These are phyloP conservation scores for Globisporangium irregulare DNA, from an alignment of 352 stramenopile species.

Conservation along the genomic window DNA sequence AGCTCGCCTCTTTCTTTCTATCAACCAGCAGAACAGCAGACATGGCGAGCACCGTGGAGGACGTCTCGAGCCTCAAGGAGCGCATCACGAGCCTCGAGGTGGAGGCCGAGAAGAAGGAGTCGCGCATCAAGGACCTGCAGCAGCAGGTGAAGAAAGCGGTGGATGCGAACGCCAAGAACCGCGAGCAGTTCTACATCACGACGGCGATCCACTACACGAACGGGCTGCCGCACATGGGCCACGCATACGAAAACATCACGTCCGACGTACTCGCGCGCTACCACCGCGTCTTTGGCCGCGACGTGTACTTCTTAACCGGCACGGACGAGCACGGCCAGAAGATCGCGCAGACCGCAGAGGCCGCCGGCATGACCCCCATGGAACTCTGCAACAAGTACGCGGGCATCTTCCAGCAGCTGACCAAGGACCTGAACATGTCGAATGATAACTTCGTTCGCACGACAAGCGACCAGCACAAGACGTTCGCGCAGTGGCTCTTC, in stretches of 20 bases:
- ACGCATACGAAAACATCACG: constrained; percentile 98
- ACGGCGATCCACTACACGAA: constrained; percentile 99
- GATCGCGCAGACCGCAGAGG: constrained; percentile 96
- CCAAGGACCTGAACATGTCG: constrained; percentile 83
- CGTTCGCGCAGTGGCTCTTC: constrained; percentile 95
- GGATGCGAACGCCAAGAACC: constrained; percentile 33
- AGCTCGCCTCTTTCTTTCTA: neutral
- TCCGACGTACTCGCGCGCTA: constrained; percentile 97
- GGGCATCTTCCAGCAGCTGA: constrained; percentile 83
- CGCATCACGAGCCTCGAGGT: constrained; percentile 47
- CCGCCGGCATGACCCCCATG: constrained; percentile 88
- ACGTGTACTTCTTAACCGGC: constrained; percentile 85
- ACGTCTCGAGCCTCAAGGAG: constrained; percentile 26
- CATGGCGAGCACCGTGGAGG: constrained; percentile 22
- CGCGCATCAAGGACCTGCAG: constrained; percentile 33
- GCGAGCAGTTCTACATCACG: constrained; percentile 95
- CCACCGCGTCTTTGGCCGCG: constrained; percentile 84
- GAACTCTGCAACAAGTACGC: constrained; percentile 96
- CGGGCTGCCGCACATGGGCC: constrained; percentile 95
- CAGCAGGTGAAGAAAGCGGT: constrained; percentile 45
- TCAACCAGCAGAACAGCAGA: neutral
- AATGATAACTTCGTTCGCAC: constrained; percentile 95
- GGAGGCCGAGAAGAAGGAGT: constrained; percentile 26
- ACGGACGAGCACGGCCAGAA: constrained; percentile 99
- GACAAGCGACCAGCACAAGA: constrained; percentile 94